Base-by-base conservation (phyloP, 164 flowering plant species). In the Platanus orientalis region DNA sequence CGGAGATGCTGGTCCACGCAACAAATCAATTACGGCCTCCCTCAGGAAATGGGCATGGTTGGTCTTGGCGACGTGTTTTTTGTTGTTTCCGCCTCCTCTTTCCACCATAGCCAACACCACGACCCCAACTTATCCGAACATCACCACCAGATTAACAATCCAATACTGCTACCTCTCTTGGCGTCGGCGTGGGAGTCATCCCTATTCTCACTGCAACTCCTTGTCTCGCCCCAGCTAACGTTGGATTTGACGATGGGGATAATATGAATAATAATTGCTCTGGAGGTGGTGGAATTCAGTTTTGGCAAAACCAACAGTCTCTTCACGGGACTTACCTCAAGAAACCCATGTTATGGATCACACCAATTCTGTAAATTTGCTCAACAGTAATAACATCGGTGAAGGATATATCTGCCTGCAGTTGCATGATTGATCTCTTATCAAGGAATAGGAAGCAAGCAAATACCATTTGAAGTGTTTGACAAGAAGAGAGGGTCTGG, bases 1-100 rank as follows among this genome's bases (percentile, higher is more conserved):
- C 24, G 32, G 71, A 3, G 56, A 3, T 52, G 69, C 65, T 70
- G 75, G 73, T 19, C 70, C 42, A 58, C 81, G 0, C 59, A 82
- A 12, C 71, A 71, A 0, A 54, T 79, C 53, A 83, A 78, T 54
- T 86, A 83, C 74, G 77, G 80, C 21, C 72, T 83, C 51, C 68
- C 89, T 0, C 79, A 83, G 1, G 93, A 86, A 26, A 75, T 83
- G 80, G 84, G 84, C 26, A 85, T 91, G 90, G 80, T 87, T 29
- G 88, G 89, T 48, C 77, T 84, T 47, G 80, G 84, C 7, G 89
- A 83, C 61, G 73, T 84, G 49, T 80, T 83, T 69, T 84, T 86
- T 6, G 89, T 88, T 1, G 84, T 87, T 7, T 93, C 95, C 0
- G 83, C 85, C 0, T 58, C 85, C 2, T 80, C 82, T 7, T 78